Conservation (phyloP, 2,329 filamentous ascomycete genomes). For the Orbilia blumenaviensis region DNA sequence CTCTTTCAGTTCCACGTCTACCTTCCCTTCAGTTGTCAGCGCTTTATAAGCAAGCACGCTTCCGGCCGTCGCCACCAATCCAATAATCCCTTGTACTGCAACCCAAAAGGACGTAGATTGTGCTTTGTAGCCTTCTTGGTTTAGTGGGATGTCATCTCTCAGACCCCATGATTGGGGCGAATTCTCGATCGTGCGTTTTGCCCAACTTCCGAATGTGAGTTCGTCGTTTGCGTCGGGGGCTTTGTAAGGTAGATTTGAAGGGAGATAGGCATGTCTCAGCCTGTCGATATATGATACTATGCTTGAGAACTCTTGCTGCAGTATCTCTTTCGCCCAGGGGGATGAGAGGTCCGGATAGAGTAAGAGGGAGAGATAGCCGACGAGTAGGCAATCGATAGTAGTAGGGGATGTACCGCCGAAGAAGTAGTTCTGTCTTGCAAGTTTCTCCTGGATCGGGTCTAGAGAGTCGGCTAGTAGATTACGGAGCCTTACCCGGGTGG, state of each 20-base stretch:
- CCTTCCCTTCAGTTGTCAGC: conserved; percentile 11
- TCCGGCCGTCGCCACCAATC: conserved; percentile 16
- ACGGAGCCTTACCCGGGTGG: conserved; percentile 66
- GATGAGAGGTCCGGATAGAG: conserved; percentile 70
- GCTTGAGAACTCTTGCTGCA: conserved; percentile 65
- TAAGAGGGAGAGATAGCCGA: conserved; percentile 82
- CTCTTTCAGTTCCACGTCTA: conserved; percentile 22
- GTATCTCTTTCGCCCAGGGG: conserved; percentile 69
- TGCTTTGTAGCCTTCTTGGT: conserved; percentile 6
- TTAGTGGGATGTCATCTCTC: conserved; percentile 14
- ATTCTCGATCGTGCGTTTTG: background rate
- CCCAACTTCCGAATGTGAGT: conserved; percentile 16
- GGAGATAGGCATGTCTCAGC: conserved; percentile 53
- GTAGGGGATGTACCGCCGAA: conserved; percentile 67
- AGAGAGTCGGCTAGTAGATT: conserved; percentile 76
- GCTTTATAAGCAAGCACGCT: conserved; percentile 25
- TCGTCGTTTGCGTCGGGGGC: conserved; percentile 8
- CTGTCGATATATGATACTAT: conserved; percentile 64
- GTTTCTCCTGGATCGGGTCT: conserved; percentile 73
- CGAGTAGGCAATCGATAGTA: conserved; percentile 79
- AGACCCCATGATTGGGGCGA: conserved; percentile 7
- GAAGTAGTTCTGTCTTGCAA: conserved; percentile 66
- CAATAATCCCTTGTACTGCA: conserved; percentile 7
- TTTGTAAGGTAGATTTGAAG: background rate
- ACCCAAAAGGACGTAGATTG: conserved; percentile 30